Percentiles rank a stretch among this genome's conserved stretches.
Evolutionary conservation across 805 yeast species (phyloP).

Genomic region (Wickerhamomyces mucosus): DNA sequence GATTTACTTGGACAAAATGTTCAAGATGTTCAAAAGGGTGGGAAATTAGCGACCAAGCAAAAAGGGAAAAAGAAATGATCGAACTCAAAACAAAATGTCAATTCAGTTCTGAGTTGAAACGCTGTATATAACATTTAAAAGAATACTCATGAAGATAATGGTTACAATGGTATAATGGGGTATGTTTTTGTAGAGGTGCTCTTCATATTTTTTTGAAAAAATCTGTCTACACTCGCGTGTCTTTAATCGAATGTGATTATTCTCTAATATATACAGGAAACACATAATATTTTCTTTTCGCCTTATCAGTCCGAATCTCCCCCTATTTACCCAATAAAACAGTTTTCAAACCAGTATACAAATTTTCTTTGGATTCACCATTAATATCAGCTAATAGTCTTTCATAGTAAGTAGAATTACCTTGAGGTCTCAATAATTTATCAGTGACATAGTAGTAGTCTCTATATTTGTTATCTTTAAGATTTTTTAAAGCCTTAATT

Average conservation of each 20-base stretch:
- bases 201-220: no score
- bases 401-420: slow-evolving; percentile 71
- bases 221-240: no score
- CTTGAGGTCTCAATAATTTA: slow-evolving; percentile 68
- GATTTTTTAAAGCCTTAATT: slow-evolving; percentile 44
- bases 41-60: slow-evolving; percentile 39
- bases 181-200: no score
- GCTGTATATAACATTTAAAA: neutral
- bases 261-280: no score
- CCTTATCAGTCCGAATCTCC: no score
- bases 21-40: slow-evolving; percentile 47
- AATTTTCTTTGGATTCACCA: slow-evolving; percentile 61
- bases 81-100: neutral
- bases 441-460: slow-evolving; percentile 56
- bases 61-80: slow-evolving; percentile 29
- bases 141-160: neutral
- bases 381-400: slow-evolving; percentile 61
- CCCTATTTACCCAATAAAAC: slow-evolving; percentile 64
- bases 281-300: no score
- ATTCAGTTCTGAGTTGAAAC: no score
- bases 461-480: slow-evolving; percentile 52
- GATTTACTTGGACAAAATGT: slow-evolving; percentile 52
- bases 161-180: neutral
- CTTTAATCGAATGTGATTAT: no score
- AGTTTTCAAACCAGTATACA: slow-evolving; percentile 59